Evolutionary conservation across 495 filamentous ascomycete species (phyloP), one percentile per base, ranked within the genome.

Genomic region (Poronia punctata): DNA sequence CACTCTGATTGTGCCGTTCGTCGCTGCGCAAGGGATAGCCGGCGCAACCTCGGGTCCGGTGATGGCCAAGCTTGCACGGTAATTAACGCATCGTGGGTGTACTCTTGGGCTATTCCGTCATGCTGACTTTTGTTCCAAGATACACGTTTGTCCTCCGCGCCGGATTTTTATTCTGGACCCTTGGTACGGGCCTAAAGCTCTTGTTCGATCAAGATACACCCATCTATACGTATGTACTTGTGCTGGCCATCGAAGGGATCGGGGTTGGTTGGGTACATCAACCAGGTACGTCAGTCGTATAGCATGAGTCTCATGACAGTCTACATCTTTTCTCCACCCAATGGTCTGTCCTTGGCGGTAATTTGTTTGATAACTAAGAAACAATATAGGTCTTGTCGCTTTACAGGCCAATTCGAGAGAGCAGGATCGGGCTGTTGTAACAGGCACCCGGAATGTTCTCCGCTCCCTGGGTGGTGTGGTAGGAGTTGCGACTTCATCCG

Each of bases 381-480:
- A n/a, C n/a, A n/a, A n/a, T 15, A 20, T 26, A 50, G 57, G 53
- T 17, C 60, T 83, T 0, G 71, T 83, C n/a, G 79, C 79, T 7
- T 54, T 78, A 15, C 78, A 82, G 53, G 76, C 79, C 7, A 75
- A 81, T 50, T 75, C 65, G 25, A 66, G 61, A 10, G 72, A 77
- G 32, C 53, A 68, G 1, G 74, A 83, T 34, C 65, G 78, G 30
- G 79, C 79, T 0, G 70, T 82, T 1, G 68, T 77, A 6, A 81
- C 78, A 18, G 72, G 71, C 8, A 67, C 77, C 40, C 71, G 79
- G 5, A 83, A 83, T 48, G 80, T 82, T 55, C 68, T 82, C 49
- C 71, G 79, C 14, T 72, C 71, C 21, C 59, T 79, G 7, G 29
- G 29, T 11, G 29, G 29, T 17, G 29, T 32, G 78, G 78, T 72